Conservation (phyloP, 73 alveolate genomes). For the Breviolum minutum region DNA sequence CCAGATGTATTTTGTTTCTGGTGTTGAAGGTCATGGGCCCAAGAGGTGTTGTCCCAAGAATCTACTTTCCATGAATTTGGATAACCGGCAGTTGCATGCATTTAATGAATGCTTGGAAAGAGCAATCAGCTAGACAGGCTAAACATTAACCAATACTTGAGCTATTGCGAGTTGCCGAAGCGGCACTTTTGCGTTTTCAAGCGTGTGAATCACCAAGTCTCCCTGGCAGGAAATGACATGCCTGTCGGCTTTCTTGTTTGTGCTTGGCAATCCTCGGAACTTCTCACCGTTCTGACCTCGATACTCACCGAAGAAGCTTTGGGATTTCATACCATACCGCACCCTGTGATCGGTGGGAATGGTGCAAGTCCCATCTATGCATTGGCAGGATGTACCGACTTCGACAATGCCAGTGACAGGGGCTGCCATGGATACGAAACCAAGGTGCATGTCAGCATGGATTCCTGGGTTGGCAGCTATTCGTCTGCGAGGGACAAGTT, state of each 20-base stretch:
- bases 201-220: no score
- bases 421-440: not conserved
- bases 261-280: not conserved
- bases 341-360: not conserved
- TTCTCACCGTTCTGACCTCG: not conserved
- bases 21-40: no score
- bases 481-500: not conserved
- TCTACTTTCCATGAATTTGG: no score
- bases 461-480: constrained; percentile 19
- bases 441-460: not conserved
- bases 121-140: no score
- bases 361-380: not conserved
- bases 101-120: no score
- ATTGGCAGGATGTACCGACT: not conserved
- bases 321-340: not conserved
- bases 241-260: not conserved
- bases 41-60: no score
- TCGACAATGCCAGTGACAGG: not conserved
- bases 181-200: no score
- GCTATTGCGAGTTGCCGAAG: no score
- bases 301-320: not conserved
- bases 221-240: not conserved
- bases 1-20: no score
- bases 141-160: no score
- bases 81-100: no score